phyloP scores from a whole-genome alignment of 2,329 filamentous ascomycete species.

The Colletotrichum sp. region DNA sequence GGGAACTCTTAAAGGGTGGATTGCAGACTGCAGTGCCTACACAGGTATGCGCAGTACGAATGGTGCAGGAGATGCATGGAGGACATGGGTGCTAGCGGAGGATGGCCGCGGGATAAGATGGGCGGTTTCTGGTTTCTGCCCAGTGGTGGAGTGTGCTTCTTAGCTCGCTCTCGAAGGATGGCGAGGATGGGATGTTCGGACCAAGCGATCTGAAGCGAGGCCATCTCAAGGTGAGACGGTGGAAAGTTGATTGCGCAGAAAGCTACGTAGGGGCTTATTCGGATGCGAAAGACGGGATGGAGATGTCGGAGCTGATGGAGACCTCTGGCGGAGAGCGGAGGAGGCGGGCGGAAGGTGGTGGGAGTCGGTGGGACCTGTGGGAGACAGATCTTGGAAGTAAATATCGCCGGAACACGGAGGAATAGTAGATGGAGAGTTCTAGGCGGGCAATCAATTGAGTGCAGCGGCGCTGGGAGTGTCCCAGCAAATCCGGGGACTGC shows the following conservation, averaged over 20 bases:
- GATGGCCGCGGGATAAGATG: background rate
- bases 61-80: background rate
- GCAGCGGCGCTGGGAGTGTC: background rate
- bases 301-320: background rate
- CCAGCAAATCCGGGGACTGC: background rate
- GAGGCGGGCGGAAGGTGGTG: background rate
- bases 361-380: background rate
- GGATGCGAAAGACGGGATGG: background rate
- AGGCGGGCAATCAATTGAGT: conserved; percentile 1
- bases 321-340: background rate
- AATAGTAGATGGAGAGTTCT: background rate
- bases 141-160: background rate
- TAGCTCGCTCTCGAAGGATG: background rate
- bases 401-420: background rate
- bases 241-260: background rate
- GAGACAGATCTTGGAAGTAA: background rate
- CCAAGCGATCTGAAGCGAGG: background rate
- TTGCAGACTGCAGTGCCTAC: background rate
- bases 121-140: background rate
- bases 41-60: background rate
- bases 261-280: background rate
- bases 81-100: background rate
- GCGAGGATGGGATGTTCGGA: conserved; percentile 4
- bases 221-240: background rate
- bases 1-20: background rate